Conservation (phyloP, 2,329 filamentous ascomycete species). For the Monosporascus sp. region DNA sequence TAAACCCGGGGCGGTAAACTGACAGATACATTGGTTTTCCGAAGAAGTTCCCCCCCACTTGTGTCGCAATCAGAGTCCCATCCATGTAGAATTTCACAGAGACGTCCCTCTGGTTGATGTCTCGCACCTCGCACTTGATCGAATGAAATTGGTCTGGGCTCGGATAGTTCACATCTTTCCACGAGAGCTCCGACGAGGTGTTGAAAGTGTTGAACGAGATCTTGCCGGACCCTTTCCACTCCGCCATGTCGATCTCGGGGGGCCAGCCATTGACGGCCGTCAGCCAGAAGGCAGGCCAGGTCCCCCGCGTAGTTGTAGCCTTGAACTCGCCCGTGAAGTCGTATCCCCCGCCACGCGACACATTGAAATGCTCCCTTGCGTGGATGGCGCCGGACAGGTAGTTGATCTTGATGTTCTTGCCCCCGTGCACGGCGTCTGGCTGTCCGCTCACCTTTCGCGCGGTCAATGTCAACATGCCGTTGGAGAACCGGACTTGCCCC, state of each 20-base stretch:
- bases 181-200: conserved; percentile 36
- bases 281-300: conserved; percentile 57
- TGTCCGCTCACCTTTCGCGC: conserved; percentile 40
- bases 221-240: conserved; percentile 55
- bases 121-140: conserved; percentile 45
- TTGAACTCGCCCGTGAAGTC: conserved; percentile 37
- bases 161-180: conserved; percentile 43
- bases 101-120: conserved; percentile 46
- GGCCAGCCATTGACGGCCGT: conserved; percentile 51
- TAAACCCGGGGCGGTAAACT: conserved; percentile 11
- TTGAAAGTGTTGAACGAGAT: conserved; percentile 49
- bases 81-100: conserved; percentile 51
- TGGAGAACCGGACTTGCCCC: conserved; percentile 35
- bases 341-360: conserved; percentile 32
- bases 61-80: conserved; percentile 40
- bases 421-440: conserved; percentile 30
- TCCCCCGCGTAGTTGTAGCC: conserved; percentile 36
- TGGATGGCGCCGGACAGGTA: conserved; percentile 45
- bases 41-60: conserved; percentile 44
- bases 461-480: conserved; percentile 40
- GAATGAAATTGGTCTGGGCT: conserved; percentile 42
- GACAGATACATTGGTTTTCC: conserved; percentile 41
- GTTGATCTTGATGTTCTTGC: conserved; percentile 39
- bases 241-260: conserved; percentile 55
- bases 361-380: conserved; percentile 35